A percentile compares a stretch with the other conserved stretches of the same genome.
phyloP scores from a whole-genome alignment of 2,329 filamentous ascomycete species.

The Beauveria asiatica region DNA sequence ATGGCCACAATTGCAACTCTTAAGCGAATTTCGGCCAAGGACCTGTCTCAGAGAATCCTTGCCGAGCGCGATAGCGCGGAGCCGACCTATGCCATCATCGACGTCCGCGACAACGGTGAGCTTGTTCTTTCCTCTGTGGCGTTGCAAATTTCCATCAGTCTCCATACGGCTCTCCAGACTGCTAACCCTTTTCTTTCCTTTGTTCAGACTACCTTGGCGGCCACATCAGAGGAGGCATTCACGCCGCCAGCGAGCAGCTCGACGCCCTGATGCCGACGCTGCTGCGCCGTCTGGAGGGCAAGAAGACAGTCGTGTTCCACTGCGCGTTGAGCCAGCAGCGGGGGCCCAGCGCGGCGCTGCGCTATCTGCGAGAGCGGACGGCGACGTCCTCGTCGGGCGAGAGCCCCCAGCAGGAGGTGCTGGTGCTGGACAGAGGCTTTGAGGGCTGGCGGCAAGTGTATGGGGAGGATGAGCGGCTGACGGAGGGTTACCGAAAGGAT shows the following conservation, averaged over 20 bases:
- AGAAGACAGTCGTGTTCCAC: conserved; percentile 85
- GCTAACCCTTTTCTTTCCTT: background rate
- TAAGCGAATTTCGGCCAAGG: conserved; percentile 57
- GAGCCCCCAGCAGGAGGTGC: conserved; percentile 57
- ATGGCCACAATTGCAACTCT: conserved; percentile 3
- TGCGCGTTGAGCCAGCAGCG: conserved; percentile 87
- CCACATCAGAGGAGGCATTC: conserved; percentile 70
- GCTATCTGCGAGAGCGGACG: conserved; percentile 66
- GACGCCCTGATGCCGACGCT: conserved; percentile 74
- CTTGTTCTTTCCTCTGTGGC: conserved; percentile 6
- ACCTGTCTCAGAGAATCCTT: conserved; percentile 59
- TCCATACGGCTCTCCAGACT: background rate
- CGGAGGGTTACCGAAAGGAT: conserved; percentile 76
- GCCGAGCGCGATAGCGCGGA: conserved; percentile 33
- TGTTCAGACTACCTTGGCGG: conserved; percentile 74
- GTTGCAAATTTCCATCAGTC: too few relatives aligned
- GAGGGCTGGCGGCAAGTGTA: conserved; percentile 79
- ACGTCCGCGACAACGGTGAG: conserved; percentile 77
- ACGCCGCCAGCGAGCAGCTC: conserved; percentile 65
- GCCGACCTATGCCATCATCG: conserved; percentile 62
- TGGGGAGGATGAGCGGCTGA: conserved; percentile 70
- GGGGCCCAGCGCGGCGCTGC: conserved; percentile 74
- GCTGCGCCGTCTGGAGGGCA: conserved; percentile 65
- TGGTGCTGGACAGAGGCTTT: conserved; percentile 78
- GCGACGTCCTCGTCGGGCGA: conserved; percentile 25